Evolutionary conservation across 75 land plant genomes (phyloP).

Genomic region (Pinus albicaulis): DNA sequence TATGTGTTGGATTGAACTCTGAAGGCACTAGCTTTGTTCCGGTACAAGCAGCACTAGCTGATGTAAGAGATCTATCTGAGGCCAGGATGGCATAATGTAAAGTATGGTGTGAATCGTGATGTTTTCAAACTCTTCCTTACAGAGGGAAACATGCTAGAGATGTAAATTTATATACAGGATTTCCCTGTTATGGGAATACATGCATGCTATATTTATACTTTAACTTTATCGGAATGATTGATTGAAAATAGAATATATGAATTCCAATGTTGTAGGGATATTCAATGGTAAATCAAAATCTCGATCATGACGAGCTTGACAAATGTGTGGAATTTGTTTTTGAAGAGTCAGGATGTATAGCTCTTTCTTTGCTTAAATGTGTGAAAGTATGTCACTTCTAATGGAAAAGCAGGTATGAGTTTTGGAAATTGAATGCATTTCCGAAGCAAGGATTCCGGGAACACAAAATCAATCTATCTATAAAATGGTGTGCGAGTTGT

Average conservation of each 20-base stretch:
- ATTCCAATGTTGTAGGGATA: no score
- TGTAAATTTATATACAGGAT: not conserved
- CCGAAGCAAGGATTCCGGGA: no score
- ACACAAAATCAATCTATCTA: no score
- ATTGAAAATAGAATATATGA: not conserved
- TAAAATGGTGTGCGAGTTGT: no score
- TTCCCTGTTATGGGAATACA: not conserved
- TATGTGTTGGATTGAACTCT: not conserved
- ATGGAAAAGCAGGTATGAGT: no score
- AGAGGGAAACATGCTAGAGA: not conserved
- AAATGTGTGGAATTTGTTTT: no score
- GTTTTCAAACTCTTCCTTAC: not conserved
- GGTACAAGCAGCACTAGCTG: not conserved
- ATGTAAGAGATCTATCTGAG: not conserved
- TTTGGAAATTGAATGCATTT: no score
- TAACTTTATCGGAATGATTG: not conserved
- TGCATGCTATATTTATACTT: not conserved
- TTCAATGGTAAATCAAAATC: no score
- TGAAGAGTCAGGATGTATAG: no score
- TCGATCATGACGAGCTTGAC: no score
- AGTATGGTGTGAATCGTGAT: not conserved
- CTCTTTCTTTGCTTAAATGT: no score
- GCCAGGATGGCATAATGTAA: not conserved
- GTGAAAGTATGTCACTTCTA: no score
- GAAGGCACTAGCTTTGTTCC: not conserved